Conservation (phyloP, 108 stramenopile genomes). For the Discostella pseudostelligera region DNA sequence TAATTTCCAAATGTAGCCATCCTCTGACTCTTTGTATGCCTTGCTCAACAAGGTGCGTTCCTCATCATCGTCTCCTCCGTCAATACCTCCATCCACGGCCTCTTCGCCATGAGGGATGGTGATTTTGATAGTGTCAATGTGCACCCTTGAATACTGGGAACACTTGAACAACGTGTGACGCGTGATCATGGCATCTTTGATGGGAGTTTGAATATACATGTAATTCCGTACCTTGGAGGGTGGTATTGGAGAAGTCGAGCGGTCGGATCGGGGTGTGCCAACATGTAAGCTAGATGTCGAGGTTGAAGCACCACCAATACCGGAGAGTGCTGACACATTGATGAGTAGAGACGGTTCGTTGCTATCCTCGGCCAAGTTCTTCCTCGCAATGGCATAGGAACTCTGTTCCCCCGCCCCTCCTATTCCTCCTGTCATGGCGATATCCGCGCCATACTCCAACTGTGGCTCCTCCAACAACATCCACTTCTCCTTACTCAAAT, state of each 20-base stretch:
- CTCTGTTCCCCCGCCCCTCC: neutral
- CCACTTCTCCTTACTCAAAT: constrained; percentile 73
- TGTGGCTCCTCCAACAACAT: constrained; percentile 80
- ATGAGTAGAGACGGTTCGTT: constrained; percentile 2
- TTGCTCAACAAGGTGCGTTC: constrained; percentile 14
- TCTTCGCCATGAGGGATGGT: constrained; percentile 9
- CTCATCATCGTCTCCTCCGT: constrained; percentile 50
- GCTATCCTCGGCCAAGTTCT: constrained; percentile 18
- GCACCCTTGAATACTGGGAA: constrained; percentile 60
- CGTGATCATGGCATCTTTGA: constrained; percentile 58
- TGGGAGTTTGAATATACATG: constrained; percentile 61
- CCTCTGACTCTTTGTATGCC: constrained; percentile 54
- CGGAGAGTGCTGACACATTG: constrained; percentile 2
- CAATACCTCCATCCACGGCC: constrained; percentile 4
- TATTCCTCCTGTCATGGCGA: neutral
- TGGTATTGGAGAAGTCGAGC: constrained; percentile 34
- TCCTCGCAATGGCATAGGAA: constrained; percentile 67
- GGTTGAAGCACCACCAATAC: neutral
- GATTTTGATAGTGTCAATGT: constrained; percentile 55
- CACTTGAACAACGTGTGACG: constrained; percentile 66
- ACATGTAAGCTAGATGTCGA: constrained; percentile 14
- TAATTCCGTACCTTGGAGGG: constrained; percentile 53
- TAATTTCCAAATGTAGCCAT: constrained; percentile 79
- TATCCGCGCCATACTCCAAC: constrained; percentile 28
- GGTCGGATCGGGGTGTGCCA: constrained; percentile 11